Base-by-base conservation (phyloP, 2,329 filamentous ascomycete genomes). In the Verruconis gallopava region DNA sequence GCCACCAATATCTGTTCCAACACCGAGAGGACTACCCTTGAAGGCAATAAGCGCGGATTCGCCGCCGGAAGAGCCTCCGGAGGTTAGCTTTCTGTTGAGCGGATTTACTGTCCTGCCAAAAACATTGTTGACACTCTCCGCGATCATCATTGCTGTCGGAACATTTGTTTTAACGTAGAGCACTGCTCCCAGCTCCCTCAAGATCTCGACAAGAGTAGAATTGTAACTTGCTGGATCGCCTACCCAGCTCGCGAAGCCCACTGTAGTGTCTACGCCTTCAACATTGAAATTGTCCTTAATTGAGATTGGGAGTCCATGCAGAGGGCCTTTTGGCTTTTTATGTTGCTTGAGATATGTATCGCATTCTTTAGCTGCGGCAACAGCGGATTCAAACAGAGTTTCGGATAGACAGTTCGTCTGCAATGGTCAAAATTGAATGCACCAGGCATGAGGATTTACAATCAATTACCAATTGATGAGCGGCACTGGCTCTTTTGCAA, bases 241-340 rank as follows among this genome's bases (percentile, higher is more conserved):
- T 3, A 78, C 73, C 44, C 79, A 68, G 1, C 71, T 69, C 0
- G 71, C 70, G 46, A 85, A 79, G 4, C 80, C 79, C 1, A 79
- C 67, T 0, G 75, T 77, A 17, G 73, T 64, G 47, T 79, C 75
- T 11, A 75, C 64, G 4, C 75, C 75, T 2, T 57, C 54, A 12
- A 81, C 60, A 44, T 81, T 71, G 63, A 83, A 79, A 52, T 79
- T 77, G 59, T 85, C 80, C 52, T 85, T 85, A 37, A 85, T 66
- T 0, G 77, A 74, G 37, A 81, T 62, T 0, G 76, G 75, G 0
- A 81, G 45, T 55, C 77, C 81, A 55, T 85, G 80, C 1, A 85
- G 65, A 2, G 79, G 78, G 0, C 81, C 81, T 28, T 69, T 58
- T 0, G 66, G 55, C 47, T 62, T 57, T 19, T 65, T 66, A 11